Base-by-base conservation (phyloP, 2,329 filamentous ascomycete genomes). In the Colletotrichum liriopes region DNA sequence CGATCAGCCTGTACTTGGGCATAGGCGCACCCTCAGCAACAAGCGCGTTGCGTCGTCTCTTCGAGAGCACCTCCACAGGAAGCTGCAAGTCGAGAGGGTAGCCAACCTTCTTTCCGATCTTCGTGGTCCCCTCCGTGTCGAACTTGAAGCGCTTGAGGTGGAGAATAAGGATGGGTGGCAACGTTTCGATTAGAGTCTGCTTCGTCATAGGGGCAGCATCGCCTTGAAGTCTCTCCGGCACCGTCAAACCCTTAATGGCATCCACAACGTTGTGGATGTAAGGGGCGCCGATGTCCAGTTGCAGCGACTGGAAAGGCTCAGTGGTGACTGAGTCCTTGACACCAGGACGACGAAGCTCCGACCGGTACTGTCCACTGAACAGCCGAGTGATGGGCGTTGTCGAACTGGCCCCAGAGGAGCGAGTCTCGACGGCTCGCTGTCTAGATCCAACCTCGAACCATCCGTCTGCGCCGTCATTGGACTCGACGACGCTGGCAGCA, bases 111-210 rank as follows among this genome's bases (percentile, higher is more conserved):
- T 98, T 99, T 94, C 96, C 98, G 75, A 98, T 97, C 86, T 99
- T 99, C 78, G 98, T 93, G 0, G 95, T 97, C 32, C 95, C 95
- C 70, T 92, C 90, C 73, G 92, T 94, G 78, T 98, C 95, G 77
- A 98, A 98, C 78, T 98, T 94, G 87, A 99, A 99, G 55, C 96
- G 94, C 85, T 99, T 99, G 52, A 99, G 88, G 79, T 99, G 96
- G 11, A 99, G 88, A 65, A 98, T 97, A 16, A 99, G 89, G 5
- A 98, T 94, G 0, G 95, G 94, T 0, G 96, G 96, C 20, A 98
- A 86, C 1, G 91, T 94, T 78, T 98, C 96, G 74, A 99, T 97
- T 76, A 97, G 95, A 2, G 98, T 92, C 81, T 98, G 96, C 84
- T 98, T 99, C 41, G 94, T 97, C 54, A 73, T 71, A 2, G 94